Base-by-base conservation (phyloP, 768 basidiomycete genomes). In the Glaciozyma antarctica region DNA sequence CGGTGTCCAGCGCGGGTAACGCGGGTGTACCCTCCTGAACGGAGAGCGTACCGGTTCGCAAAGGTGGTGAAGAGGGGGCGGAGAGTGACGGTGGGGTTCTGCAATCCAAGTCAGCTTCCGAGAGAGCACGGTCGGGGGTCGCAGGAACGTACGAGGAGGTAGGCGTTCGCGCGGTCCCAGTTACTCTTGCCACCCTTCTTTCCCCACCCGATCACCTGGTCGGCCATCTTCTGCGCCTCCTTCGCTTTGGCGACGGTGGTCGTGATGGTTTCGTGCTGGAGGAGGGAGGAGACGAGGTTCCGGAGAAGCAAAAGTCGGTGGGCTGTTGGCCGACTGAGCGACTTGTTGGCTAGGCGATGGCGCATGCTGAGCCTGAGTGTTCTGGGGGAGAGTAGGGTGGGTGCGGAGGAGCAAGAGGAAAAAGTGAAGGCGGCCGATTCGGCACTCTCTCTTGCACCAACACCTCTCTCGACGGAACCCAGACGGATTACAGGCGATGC, bases 201-300 rank as follows among this genome's bases (percentile, higher is more conserved):
- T 67, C 90, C 93, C 70, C 92, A 79, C 0, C 90, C 90, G 72
- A 99, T 97, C 63, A 86, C 92, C 85, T 94, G 93, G 75, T 99
- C 94, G 21, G 92, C 93, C 60, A 97, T 79, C 71, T 90, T 82
- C 19, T 90, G 90, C 7, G 92, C 80, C 72, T 95, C 92, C 75
- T 88, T 86, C 3, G 95, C 95, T 77, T 97, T 98, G 41, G 94
- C 87, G 21, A 97, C 78, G 0, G 95, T 99, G 9, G 95, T 98
- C 76, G 88, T 87, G 75, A 99, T 90, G 75, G 90, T 88, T 74
- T 95, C 90, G 78, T 98, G 91, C 74, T 97, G 85, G 63, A 99
- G 82, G 43, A 98, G 82, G 7, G 91, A 92, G 30, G 91, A 88
- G 67, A 99, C 93, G 60, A 99, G 79, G 77, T 97, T 97, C 67